Evolutionary conservation across 495 filamentous ascomycete species (phyloP).

Genomic region (Articulospora tetracladia): DNA sequence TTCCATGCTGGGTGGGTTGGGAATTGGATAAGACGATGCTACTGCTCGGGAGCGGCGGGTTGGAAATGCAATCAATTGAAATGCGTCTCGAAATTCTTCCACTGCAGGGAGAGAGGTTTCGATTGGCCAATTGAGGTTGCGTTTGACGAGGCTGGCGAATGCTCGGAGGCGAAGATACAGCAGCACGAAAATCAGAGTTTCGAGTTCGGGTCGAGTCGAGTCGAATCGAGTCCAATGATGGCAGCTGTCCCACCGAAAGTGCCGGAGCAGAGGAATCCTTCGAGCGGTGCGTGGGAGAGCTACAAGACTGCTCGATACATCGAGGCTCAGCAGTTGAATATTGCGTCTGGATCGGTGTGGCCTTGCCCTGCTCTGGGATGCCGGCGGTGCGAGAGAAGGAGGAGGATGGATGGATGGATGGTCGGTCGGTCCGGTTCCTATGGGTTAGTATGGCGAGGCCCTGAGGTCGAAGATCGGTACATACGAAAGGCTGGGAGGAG

Average conservation of each 20-base stretch:
- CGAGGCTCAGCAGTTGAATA: conserved; percentile 3
- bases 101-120: conserved; percentile 12
- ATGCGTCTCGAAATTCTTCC: conserved; percentile 10
- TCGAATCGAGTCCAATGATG: too few relatives aligned
- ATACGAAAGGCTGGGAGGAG: conserved; percentile 22
- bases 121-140: background rate
- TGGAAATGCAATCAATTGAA: conserved; percentile 11
- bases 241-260: too few relatives aligned
- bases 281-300: conserved; percentile 15
- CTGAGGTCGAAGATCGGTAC: conserved; percentile 5
- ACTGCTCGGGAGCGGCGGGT: background rate
- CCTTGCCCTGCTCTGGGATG: conserved; percentile 3
- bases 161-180: too few relatives aligned
- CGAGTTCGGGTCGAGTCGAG: background rate
- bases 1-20: conserved; percentile 66
- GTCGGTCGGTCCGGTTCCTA: background rate
- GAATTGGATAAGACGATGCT: conserved; percentile 12
- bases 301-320: conserved; percentile 27
- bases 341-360: background rate
- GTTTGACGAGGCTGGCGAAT: too few relatives aligned
- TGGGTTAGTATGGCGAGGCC: conserved; percentile 9
- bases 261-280: background rate
- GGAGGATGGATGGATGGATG: background rate
- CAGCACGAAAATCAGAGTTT: background rate
- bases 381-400: background rate